Evolutionary conservation across 2,329 filamentous ascomycete species (phyloP).

Genomic region (Colletotrichum tropicicola): DNA sequence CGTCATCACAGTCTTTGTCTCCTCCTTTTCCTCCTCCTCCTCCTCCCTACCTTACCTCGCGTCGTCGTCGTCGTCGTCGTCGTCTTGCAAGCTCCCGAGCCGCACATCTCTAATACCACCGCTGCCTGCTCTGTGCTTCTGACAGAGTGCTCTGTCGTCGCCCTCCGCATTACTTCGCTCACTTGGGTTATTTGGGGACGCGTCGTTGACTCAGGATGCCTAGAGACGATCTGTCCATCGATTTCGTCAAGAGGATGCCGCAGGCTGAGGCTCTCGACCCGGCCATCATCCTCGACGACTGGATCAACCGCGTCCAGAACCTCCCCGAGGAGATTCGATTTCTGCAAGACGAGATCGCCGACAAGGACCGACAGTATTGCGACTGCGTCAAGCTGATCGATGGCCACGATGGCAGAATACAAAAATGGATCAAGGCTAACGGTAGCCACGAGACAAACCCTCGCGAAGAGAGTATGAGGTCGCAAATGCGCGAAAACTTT

Average conservation of each 20-base stretch:
- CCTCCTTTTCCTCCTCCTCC: background rate
- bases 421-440: constrained; percentile 83
- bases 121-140: background rate
- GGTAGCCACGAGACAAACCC: constrained; percentile 79
- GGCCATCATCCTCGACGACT: constrained; percentile 80
- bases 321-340: constrained; percentile 85
- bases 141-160: constrained; percentile 1
- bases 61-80: background rate
- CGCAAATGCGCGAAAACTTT: constrained; percentile 74
- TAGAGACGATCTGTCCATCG: constrained; percentile 78
- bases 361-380: constrained; percentile 78
- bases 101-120: background rate
- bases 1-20: background rate
- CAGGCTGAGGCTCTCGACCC: constrained; percentile 69
- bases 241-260: constrained; percentile 74
- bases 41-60: background rate
- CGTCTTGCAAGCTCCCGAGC: background rate
- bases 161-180: no score
- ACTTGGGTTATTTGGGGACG: constrained; percentile 18
- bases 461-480: constrained; percentile 75
- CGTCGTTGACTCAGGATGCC: constrained; percentile 71
- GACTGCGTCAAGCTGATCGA: constrained; percentile 75
- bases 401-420: constrained; percentile 77
- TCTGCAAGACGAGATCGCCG: constrained; percentile 83
- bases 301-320: constrained; percentile 78